These are phyloP conservation scores for Geosmithia flava DNA, from an alignment of 2,329 filamentous ascomycete species.

Conservation along the genomic window DNA sequence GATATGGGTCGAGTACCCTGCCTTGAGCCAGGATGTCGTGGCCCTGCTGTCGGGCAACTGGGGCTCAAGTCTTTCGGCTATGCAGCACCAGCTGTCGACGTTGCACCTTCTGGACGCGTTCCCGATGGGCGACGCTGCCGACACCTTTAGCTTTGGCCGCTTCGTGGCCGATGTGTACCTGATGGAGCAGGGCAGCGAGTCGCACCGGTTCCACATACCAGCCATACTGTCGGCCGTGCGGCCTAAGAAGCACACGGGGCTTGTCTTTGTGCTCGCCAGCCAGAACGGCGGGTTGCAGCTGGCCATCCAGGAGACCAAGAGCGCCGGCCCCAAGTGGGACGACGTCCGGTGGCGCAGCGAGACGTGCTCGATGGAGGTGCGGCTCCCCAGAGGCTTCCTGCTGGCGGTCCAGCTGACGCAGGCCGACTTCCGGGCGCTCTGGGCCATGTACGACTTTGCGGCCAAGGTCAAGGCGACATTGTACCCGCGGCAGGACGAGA, in stretches of 20 bases:
- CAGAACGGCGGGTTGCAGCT: slow-evolving; percentile 70
- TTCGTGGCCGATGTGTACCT: slow-evolving; percentile 64
- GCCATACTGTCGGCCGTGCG: slow-evolving; percentile 68
- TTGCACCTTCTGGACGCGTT: slow-evolving; percentile 54
- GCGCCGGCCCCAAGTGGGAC: slow-evolving; percentile 62
- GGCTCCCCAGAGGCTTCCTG: slow-evolving; percentile 63
- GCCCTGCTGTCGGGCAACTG: slow-evolving; percentile 55
- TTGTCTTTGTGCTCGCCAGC: slow-evolving; percentile 64
- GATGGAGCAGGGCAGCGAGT: slow-evolving; percentile 58
- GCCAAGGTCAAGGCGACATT: slow-evolving; percentile 62
- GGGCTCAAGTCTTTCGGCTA: slow-evolving; percentile 34
- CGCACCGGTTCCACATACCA: slow-evolving; percentile 56
- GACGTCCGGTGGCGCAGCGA: slow-evolving; percentile 71
- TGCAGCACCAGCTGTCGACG: slow-evolving; percentile 30
- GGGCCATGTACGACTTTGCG: slow-evolving; percentile 78
- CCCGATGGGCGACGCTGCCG: slow-evolving; percentile 62
- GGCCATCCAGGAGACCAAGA: slow-evolving; percentile 56
- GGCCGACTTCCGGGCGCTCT: slow-evolving; percentile 66
- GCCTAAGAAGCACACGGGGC: slow-evolving; percentile 52
- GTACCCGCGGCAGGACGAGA: slow-evolving; percentile 57
- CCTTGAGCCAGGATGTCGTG: slow-evolving; percentile 58
- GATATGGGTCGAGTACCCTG: slow-evolving; percentile 72
- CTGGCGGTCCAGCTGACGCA: slow-evolving; percentile 60
- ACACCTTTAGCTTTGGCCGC: slow-evolving; percentile 68
- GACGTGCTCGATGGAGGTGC: slow-evolving; percentile 51